These are phyloP conservation scores for Begonia masoniana DNA, from an alignment of 306 rosid species.

Conservation along the genomic window DNA sequence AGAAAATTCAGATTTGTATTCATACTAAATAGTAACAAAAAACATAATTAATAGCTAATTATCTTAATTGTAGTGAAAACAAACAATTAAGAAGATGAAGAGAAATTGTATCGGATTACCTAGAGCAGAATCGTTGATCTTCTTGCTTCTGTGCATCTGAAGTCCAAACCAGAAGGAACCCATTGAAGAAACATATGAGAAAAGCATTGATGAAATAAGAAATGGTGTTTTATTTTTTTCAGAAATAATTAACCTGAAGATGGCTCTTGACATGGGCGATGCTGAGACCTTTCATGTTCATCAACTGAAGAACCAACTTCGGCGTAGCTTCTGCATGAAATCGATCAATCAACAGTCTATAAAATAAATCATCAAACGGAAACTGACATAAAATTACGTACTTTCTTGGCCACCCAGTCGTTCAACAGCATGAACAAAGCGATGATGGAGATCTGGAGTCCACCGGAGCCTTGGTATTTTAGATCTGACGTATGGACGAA, in stretches of 20 bases:
- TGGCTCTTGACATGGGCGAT: conserved; percentile 98
- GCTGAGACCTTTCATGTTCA: conserved; percentile 85
- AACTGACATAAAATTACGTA: conserved; percentile 3
- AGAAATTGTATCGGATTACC: conserved; percentile 25
- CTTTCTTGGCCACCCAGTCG: conserved; percentile 96
- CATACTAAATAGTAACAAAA: too few relatives aligned
- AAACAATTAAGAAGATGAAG: background rate
- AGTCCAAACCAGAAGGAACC: background rate
- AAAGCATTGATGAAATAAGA: background rate
- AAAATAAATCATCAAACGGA: background rate
- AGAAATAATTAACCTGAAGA: conserved; percentile 47
- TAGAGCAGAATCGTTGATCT: conserved; percentile 50
- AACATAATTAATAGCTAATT: too few relatives aligned
- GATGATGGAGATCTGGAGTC: conserved; percentile 89
- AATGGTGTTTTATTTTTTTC: background rate
- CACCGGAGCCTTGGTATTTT: conserved; percentile 82
- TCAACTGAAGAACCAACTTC: conserved; percentile 89
- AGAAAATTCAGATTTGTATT: too few relatives aligned
- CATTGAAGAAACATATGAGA: background rate
- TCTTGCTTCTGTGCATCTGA: conserved; percentile 92
- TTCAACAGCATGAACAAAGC: conserved; percentile 79
- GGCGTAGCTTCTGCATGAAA: conserved; percentile 76
- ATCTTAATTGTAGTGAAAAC: background rate
- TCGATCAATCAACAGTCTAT: conserved; percentile 2
- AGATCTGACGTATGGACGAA: conserved; percentile 91